phyloP scores from a whole-genome alignment of 2,329 filamentous ascomycete genomes.

The Fusarium albosuccineum region DNA sequence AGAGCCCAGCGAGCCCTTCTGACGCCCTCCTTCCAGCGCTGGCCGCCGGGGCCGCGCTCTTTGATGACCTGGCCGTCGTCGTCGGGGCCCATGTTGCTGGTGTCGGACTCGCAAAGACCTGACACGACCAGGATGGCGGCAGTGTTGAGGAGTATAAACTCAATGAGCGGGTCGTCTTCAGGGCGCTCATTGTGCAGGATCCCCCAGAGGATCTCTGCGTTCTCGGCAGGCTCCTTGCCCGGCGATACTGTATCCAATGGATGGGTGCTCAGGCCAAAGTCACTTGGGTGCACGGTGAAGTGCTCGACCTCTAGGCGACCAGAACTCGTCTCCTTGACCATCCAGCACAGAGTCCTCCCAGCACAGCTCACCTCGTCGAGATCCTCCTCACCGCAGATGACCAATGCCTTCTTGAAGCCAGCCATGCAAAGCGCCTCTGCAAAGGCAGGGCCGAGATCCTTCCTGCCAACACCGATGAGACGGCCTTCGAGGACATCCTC shows the following conservation, averaged over 20 bases:
- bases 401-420: slow-evolving; percentile 84
- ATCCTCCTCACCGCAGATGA: slow-evolving; percentile 95
- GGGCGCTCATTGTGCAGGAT: slow-evolving; percentile 81
- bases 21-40: slow-evolving; percentile 95
- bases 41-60: slow-evolving; percentile 86
- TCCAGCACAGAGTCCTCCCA: slow-evolving; percentile 90
- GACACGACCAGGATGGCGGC: slow-evolving; percentile 88
- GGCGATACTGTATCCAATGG: slow-evolving; percentile 83
- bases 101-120: slow-evolving; percentile 87
- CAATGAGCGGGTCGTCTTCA: slow-evolving; percentile 84
- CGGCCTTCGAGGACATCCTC: slow-evolving; percentile 88
- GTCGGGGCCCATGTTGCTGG: slow-evolving; percentile 81
- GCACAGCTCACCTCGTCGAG: slow-evolving; percentile 96
- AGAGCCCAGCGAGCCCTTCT: slow-evolving; percentile 89
- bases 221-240: slow-evolving; percentile 87
- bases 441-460: slow-evolving; percentile 89
- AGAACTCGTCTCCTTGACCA: slow-evolving; percentile 67
- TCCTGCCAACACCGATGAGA: slow-evolving; percentile 91
- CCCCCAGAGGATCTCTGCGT: slow-evolving; percentile 84
- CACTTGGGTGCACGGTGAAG: slow-evolving; percentile 83
- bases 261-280: slow-evolving; percentile 86
- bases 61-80: slow-evolving; percentile 85
- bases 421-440: slow-evolving; percentile 83
- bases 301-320: slow-evolving; percentile 72
- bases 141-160: slow-evolving; percentile 95